Base-by-base conservation (phyloP, 345 rosid genomes). In the Salix suchowensis region DNA sequence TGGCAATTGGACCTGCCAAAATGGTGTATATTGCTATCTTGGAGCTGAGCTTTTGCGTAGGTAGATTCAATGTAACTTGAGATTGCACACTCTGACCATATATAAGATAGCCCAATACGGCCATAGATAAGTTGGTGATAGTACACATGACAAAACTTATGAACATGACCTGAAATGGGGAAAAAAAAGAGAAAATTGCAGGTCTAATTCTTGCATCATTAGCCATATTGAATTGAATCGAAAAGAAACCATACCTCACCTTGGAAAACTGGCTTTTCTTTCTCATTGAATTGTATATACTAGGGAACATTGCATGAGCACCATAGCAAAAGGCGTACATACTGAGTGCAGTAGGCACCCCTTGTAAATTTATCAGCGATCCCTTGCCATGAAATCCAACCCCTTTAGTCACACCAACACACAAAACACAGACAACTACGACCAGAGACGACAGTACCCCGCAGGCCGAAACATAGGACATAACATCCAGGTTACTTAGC, bases 21-120 rank as follows among this genome's bases (percentile, higher is more conserved):
- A 89, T 88, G 12, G 86, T 91, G 80, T 84, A 90, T 52, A 91
- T 90, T n/a, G 93, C 94, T 30, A 92, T 72, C 70, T 82, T 90
- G 7, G 90, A 85, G 74, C 92, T 82, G 5, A 88, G 62, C 66
- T 82, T 83, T 8, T 68, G 5, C 0, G 81, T 77, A 2, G 94
- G 91, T 37, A 89, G 90, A 72, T 88, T 84, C 65, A 91, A 74
- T 3, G 94, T 89, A n/a, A 88, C 79, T 46, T 89, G 92, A 8
- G 94, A 89, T 11, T 79, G 76, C 1, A 86, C 84, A 11, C 73
- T 68, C 10, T 83, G 74, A 12, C 97, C 91, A 34, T 79, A 89
- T 89, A 92, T 89, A n/a, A 85, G 69, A 83, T 89, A 91, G 0
- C 97, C 97, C 3, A 88, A 67, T 52, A 81, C 72, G 0, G 90